These are phyloP conservation scores for Aegilops speltoides DNA, from an alignment of 176 grass and related monocot species.

Conservation along the genomic window DNA sequence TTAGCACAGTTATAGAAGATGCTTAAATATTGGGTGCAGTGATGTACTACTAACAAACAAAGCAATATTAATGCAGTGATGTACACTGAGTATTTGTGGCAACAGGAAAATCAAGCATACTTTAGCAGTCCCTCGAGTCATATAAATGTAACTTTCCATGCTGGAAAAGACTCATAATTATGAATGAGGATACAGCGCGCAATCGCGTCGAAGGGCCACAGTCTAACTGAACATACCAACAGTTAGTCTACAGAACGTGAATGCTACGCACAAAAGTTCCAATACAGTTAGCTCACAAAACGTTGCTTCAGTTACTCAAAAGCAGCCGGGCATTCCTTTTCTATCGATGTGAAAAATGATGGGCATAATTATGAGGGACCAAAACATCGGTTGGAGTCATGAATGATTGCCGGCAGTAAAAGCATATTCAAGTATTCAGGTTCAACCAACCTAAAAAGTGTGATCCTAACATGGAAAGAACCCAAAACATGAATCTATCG, in stretches of 20 bases:
- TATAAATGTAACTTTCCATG: neutral
- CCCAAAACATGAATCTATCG: slow-evolving; percentile 8
- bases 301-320: neutral
- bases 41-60: neutral
- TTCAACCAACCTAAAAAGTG: slow-evolving; percentile 16
- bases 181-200: neutral
- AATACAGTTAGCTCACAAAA: neutral
- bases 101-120: neutral
- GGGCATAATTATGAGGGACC: neutral
- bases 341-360: slow-evolving; percentile 6
- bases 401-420: slow-evolving; percentile 35
- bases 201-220: neutral
- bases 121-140: neutral
- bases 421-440: neutral
- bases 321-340: neutral
- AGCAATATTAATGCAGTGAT: neutral
- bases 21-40: neutral
- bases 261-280: neutral
- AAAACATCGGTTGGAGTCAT: slow-evolving; percentile 18
- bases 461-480: slow-evolving; percentile 40
- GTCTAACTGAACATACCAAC: neutral
- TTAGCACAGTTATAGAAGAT: slow-evolving; percentile 5
- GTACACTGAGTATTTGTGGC: neutral
- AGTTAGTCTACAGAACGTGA: neutral
- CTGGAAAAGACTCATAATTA: neutral